Evolutionary conservation across 2,329 filamentous ascomycete species (phyloP), one percentile per base, ranked within the genome.

Genomic region (Tolypocladium amazonense): DNA sequence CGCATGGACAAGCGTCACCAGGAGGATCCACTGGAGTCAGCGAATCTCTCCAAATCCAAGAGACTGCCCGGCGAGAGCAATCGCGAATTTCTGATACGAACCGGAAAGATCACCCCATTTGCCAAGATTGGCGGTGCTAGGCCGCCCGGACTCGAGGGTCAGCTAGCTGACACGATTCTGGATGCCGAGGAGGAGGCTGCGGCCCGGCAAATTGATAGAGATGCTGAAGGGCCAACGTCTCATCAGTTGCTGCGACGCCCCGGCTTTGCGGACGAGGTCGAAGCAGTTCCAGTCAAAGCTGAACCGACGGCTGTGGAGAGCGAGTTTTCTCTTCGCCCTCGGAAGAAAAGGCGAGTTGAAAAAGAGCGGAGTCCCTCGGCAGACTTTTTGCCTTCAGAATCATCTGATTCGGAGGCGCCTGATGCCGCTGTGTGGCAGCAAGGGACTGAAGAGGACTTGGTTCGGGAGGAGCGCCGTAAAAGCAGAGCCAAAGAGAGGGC

Each of bases 31-130:
- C 72, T 74, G 4, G 73, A 76, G 1, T 76, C 78, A 12, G 66
- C 73, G 1, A 73, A 73, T 25, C 73, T 77, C 38, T 68, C 70
- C 18, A 81, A 81, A 35, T 85, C 81, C 58, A 80, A 81, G 61
- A 85, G 84, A 58, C 75, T 93, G 60, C 86, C 89, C 1, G 89
- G 89, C 62, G 94, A 97, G 76, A 91, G 84, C 30, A 86, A 90
- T 62, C 85, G 92, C 57, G 92, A 96, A 55, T 99, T 89, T 70
- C 82, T 99, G 55, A 94, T 99, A 56, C 86, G 94, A 35, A 99
- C 93, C 0, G 94, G 94, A 62, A 97, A 97, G 75, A 97, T 99
- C 65, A 99, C 94, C 0, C 94, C 94, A 0, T 99, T 99, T 69
- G 89, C 92, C 9, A 89, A 88, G 63, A 83, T 96, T 66, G 85